Conservation (phyloP, 2,329 filamentous ascomycete genomes). For the Stachybotrys elegans region DNA sequence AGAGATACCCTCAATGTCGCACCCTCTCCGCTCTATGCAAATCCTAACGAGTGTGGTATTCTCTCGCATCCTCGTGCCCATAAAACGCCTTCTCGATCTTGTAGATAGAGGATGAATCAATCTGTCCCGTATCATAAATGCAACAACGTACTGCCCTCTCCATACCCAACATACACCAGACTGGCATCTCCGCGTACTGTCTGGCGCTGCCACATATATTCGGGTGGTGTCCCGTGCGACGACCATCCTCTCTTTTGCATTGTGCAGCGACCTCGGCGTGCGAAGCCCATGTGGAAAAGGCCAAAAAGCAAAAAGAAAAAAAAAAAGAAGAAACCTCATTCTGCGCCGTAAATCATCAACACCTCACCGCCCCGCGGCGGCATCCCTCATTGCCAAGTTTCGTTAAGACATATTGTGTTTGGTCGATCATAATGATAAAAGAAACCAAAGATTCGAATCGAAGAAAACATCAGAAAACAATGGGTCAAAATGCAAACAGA, state of each 20-base stretch:
- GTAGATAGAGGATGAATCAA: constrained; percentile 13
- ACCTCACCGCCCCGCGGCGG: constrained; percentile 16
- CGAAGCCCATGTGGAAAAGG: constrained; percentile 10
- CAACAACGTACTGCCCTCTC: constrained; percentile 12
- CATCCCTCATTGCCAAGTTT: constrained; percentile 21
- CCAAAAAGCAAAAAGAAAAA: constrained; percentile 10
- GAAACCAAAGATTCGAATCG: constrained; percentile 18
- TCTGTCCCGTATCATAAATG: constrained; percentile 8
- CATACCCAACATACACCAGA: constrained; percentile 15
- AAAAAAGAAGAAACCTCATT: constrained; percentile 11
- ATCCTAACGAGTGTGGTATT: constrained; percentile 19
- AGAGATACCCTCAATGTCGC: too few relatives aligned
- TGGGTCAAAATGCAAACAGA: constrained; percentile 10
- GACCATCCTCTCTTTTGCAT: constrained; percentile 13
- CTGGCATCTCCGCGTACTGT: neutral
- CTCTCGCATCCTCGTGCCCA: constrained; percentile 4
- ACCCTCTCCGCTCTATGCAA: too few relatives aligned
- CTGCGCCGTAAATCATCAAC: constrained; percentile 20
- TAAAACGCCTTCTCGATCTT: constrained; percentile 12
- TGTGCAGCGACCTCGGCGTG: constrained; percentile 12
- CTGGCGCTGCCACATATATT: neutral
- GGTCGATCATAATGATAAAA: constrained; percentile 13
- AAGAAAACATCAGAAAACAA: constrained; percentile 14
- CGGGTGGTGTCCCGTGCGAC: constrained; percentile 8
- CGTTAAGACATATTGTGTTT: constrained; percentile 28